These are phyloP conservation scores for Ceratocystis lukuohia DNA, from an alignment of 2,329 filamentous ascomycete genomes.

Conservation along the genomic window DNA sequence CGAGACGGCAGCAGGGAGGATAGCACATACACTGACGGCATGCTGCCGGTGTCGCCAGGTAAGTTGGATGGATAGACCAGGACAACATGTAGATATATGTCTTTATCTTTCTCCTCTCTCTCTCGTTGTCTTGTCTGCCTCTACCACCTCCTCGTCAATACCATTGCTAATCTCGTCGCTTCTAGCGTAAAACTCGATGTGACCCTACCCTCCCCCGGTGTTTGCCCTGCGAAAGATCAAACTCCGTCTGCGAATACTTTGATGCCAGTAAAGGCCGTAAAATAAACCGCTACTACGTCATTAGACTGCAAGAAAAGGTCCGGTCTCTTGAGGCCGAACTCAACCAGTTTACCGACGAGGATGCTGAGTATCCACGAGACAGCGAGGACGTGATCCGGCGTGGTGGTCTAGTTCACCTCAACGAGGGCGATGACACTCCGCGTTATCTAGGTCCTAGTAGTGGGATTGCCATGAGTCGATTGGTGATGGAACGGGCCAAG, in stretches of 20 bases:
- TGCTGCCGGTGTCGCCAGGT: constrained; percentile 71
- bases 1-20: constrained; percentile 36
- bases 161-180: not conserved
- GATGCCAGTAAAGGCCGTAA: constrained; percentile 76
- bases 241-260: constrained; percentile 87
- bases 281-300: constrained; percentile 83
- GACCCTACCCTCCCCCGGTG: constrained; percentile 86
- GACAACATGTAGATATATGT: too few relatives aligned
- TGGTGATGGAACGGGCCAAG: constrained; percentile 94
- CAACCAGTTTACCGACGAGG: constrained; percentile 62
- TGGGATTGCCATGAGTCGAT: constrained; percentile 83
- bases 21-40: constrained; percentile 67
- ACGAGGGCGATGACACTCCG: constrained; percentile 70
- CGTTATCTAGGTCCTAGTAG: constrained; percentile 89
- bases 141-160: not conserved
- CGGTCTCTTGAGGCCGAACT: constrained; percentile 71
- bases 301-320: constrained; percentile 78
- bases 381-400: constrained; percentile 77
- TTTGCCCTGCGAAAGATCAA: constrained; percentile 81
- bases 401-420: constrained; percentile 71
- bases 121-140: too few relatives aligned
- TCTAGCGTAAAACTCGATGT: constrained; percentile 85
- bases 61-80: not conserved
- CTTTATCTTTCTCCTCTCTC: too few relatives aligned
- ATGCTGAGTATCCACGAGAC: constrained; percentile 53